phyloP scores from a whole-genome alignment of 2,329 filamentous ascomycete genomes.

The Fusarium sp. region DNA sequence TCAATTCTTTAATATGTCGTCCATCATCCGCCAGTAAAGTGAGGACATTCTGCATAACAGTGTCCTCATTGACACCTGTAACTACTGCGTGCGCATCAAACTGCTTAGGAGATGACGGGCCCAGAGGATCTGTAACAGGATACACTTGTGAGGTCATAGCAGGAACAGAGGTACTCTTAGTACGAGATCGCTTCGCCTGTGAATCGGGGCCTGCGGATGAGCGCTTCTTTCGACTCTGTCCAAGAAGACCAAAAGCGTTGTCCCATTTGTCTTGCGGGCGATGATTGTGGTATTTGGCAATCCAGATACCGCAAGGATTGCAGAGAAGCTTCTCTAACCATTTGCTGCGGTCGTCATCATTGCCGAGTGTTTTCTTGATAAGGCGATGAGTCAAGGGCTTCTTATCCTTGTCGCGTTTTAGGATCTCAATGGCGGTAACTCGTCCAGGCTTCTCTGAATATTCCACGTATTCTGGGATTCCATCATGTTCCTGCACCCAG shows the following conservation, averaged over 20 bases:
- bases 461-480: constrained; percentile 75
- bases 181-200: constrained; percentile 60
- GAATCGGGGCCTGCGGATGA: constrained; percentile 55
- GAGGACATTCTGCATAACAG: constrained; percentile 12
- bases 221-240: constrained; percentile 63
- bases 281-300: constrained; percentile 87
- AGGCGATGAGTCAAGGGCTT: constrained; percentile 76
- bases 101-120: constrained; percentile 53
- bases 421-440: constrained; percentile 78
- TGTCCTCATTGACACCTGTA: constrained; percentile 21
- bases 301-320: constrained; percentile 96
- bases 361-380: constrained; percentile 77
- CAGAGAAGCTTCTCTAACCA: constrained; percentile 84
- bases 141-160: constrained; percentile 66
- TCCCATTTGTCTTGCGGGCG: constrained; percentile 88
- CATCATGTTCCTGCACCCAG: constrained; percentile 80
- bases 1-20: constrained; percentile 26
- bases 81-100: constrained; percentile 27
- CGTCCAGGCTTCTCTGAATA: constrained; percentile 78
- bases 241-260: constrained; percentile 65
- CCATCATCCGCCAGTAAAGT: constrained; percentile 6
- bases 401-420: constrained; percentile 71
- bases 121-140: constrained; percentile 64
- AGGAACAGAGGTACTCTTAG: constrained; percentile 58
- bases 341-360: constrained; percentile 70